phyloP scores from a whole-genome alignment of 768 basidiomycete species.

The Phylloporus sp. region DNA sequence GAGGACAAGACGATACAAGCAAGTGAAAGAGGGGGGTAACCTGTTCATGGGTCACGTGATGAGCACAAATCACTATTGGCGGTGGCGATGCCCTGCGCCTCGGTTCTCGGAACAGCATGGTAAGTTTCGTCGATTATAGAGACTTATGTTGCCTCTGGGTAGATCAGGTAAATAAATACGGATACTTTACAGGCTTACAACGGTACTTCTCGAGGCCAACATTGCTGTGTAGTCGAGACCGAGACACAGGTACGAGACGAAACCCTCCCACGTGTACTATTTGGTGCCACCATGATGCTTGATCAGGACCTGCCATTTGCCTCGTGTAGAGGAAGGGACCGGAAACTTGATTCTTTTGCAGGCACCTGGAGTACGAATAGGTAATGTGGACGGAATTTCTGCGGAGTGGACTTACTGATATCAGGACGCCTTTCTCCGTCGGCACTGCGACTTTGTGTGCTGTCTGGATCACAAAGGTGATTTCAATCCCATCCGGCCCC shows the following conservation, averaged over 20 bases:
- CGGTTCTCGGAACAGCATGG: no score
- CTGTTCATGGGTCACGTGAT: constrained; percentile 19
- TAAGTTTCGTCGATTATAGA: no score
- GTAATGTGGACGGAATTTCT: constrained; percentile 1
- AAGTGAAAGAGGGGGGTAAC: constrained; percentile 42
- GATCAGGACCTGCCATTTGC: constrained; percentile 10
- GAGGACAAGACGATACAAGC: constrained; percentile 58
- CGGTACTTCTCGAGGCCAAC: neutral
- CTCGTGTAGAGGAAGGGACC: constrained; percentile 17
- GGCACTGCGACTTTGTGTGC: constrained; percentile 18
- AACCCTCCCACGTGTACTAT: constrained; percentile 12
- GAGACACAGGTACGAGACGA: constrained; percentile 2
- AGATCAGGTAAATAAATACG: neutral
- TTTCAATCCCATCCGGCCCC: constrained; percentile 7
- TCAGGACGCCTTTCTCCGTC: constrained; percentile 19
- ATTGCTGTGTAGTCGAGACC: neutral
- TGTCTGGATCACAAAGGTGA: constrained; percentile 22
- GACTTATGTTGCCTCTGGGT: neutral
- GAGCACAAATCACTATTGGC: neutral
- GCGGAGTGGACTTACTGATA: constrained; percentile 14
- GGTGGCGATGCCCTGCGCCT: no score
- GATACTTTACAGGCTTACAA: neutral
- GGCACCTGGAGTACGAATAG: constrained; percentile 22
- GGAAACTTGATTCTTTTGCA: constrained; percentile 12
- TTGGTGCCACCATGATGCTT: constrained; percentile 6